These are phyloP conservation scores for Talaromyces verruculosus DNA, from an alignment of 2,329 filamentous ascomycete genomes.

Conservation along the genomic window DNA sequence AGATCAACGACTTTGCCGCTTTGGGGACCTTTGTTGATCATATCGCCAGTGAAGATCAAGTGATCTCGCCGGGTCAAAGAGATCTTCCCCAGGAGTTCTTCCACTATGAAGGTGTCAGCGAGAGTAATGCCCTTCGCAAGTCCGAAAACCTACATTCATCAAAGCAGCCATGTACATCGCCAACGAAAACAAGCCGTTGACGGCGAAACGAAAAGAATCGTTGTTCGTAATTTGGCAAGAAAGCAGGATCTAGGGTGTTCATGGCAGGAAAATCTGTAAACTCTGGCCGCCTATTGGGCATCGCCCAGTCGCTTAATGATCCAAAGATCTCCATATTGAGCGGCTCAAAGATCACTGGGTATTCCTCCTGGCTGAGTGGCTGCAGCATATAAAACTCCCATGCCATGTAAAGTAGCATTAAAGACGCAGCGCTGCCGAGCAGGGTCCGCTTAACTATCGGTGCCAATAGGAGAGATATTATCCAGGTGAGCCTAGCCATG, in stretches of 20 bases:
- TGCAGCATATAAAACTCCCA: neutral
- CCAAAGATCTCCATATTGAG: slow-evolving; percentile 33
- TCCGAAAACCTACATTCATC: slow-evolving; percentile 55
- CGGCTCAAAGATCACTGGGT: slow-evolving; percentile 21
- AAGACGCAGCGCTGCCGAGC: neutral
- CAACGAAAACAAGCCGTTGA: slow-evolving; percentile 71
- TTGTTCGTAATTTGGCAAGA: slow-evolving; percentile 43
- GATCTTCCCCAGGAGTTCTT: slow-evolving; percentile 64
- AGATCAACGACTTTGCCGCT: slow-evolving; percentile 74
- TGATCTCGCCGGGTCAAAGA: slow-evolving; percentile 68
- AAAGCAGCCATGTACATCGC: slow-evolving; percentile 90
- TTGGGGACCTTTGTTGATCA: slow-evolving; percentile 84
- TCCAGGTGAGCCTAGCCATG: neutral
- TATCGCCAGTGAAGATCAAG: slow-evolving; percentile 72
- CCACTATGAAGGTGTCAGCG: slow-evolving; percentile 36
- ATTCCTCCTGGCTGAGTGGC: neutral
- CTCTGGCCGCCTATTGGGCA: slow-evolving; percentile 48
- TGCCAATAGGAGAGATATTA: neutral
- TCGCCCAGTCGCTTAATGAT: slow-evolving; percentile 42
- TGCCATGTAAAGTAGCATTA: neutral
- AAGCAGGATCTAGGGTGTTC: slow-evolving; percentile 48
- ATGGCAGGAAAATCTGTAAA: slow-evolving; percentile 54
- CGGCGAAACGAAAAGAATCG: neutral
- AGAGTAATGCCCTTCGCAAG: neutral
- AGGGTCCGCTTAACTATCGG: neutral